Conservation (phyloP, 148 eudicot species). For the Chenopodium formosanum region DNA sequence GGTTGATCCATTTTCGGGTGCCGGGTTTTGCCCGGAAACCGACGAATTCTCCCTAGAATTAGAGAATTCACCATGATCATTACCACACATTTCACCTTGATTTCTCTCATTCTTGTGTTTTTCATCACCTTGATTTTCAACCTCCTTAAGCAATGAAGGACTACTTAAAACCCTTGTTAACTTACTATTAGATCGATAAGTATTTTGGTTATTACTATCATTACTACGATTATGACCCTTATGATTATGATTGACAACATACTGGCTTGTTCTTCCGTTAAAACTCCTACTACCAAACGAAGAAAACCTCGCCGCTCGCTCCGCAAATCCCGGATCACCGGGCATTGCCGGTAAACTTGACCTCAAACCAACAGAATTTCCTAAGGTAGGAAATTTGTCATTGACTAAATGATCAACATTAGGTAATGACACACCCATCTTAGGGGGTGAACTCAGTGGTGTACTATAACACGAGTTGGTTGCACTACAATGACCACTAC, state of each 20-base stretch:
- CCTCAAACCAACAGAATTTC: slow-evolving; percentile 36
- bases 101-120: slow-evolving; percentile 9
- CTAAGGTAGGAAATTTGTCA: slow-evolving; percentile 37
- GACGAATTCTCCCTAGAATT: slow-evolving; percentile 56
- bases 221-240: neutral
- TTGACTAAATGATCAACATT: slow-evolving; percentile 36
- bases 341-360: slow-evolving; percentile 51
- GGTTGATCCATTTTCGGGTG: slow-evolving; percentile 38
- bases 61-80: slow-evolving; percentile 26
- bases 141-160: slow-evolving; percentile 42
- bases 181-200: slow-evolving; percentile 28
- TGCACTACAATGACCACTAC: slow-evolving; percentile 22
- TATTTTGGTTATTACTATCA: slow-evolving; percentile 27
- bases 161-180: slow-evolving; percentile 54
- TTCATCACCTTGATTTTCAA: slow-evolving; percentile 37
- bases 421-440: slow-evolving; percentile 38
- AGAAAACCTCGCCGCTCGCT: slow-evolving; percentile 80
- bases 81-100: slow-evolving; percentile 15
- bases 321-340: slow-evolving; percentile 79
- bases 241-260: slow-evolving; percentile 24
- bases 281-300: slow-evolving; percentile 83
- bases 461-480: slow-evolving; percentile 37
- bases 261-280: slow-evolving; percentile 51
- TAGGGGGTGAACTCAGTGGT: slow-evolving; percentile 59
- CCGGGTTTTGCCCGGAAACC: slow-evolving; percentile 53